Evolutionary conservation across 495 filamentous ascomycete species (phyloP), one percentile per base, ranked within the genome.

Genomic region (Penicillium maclennaniae): DNA sequence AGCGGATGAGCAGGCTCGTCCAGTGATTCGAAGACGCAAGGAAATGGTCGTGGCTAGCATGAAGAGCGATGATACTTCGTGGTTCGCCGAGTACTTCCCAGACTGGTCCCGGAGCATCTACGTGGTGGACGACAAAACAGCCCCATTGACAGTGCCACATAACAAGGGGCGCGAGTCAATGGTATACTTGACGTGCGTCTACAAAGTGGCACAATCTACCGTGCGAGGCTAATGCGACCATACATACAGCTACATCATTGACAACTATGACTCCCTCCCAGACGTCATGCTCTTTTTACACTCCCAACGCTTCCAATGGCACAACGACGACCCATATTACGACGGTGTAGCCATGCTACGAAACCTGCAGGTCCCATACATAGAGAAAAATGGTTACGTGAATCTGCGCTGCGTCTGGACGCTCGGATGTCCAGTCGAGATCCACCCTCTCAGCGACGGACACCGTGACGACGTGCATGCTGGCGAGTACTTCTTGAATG

Each of bases 381-480:
- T 86, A 31, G 72, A 72, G 45, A 58, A 73, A 52, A 65, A 73
- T 45, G 83, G 84, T 43, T 87, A 86, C 56, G 80, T 80, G 42
- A 87, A 85, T 53, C 69, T 86, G n/a, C 83, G 83, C 49, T 87
- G 84, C 62, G 79, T 72, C 54, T 84, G 80, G 83, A 65, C 67
- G 6, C 70, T 83, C 1, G 84, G 84, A 1, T 87, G 84, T 55
- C 83, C 83, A 0, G 70, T 58, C 0, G 82, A 85, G 59, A 79
- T 87, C 51, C 75, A 75, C 23, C 77, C 78, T 2, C 47, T 72
- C 10, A 70, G 65, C 8, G 74, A 79, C 27, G 65, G 60, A 6
- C 67, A 74, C 45, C 70, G 66, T 39, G 61, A 74, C 47, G 71
- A 69, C 40, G 63, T 75, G 0, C 71, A 77, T 47, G 76, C 73